Evolutionary conservation across 73 alveolate genomes (phyloP), one percentile per base, ranked within the genome.

Genomic region (Strombidium stylifer): DNA sequence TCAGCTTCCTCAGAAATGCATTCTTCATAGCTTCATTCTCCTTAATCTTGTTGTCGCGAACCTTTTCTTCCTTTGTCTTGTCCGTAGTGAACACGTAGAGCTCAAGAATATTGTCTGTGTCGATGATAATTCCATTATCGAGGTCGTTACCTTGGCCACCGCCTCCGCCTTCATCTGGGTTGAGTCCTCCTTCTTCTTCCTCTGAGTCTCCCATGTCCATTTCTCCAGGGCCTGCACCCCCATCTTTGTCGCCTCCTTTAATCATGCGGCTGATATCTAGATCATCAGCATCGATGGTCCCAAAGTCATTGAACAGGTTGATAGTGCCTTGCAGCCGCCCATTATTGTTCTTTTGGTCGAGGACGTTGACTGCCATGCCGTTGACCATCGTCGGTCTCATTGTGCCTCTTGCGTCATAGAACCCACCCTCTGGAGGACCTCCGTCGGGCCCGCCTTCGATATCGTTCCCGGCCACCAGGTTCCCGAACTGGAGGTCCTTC

Each of bases 21-120:
- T 51, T 15, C 27, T 67, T 55, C 12, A 40, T 4, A 41, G 12
- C 32, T 62, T 66, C 52, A 37, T 37, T 12, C 54, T 44, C 84
- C n/a, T 58, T 70, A 4, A 62, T 55, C 35, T 55, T 52, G 1
- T 47, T 44, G 11, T 31, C 48, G 30, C 71, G 34, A 1, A 31
- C 49, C 0, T 44, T 46, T 39, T 64, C 81, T 36, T 73, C 73
- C 4, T 74, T 85, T 23, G 39, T 75, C 42, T 81, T 73, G 40
- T 60, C 69, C 25, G 59, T 8, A 8, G 77, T 50, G 10, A 73
- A 54, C 66, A 72, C 53, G 10, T 39, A 52, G 3, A 69, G 20
- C 15, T 69, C 69, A 24, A 69, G 36, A 15, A 69, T 37, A n/a
- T 51, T 30, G 24, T 55, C 50, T 27, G 24, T 7, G 24, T 31